A percentile compares a stretch with the other conserved stretches of the same genome.
phyloP scores from a whole-genome alignment of 2,329 filamentous ascomycete species.

The Fusarium neocosmosporiellum region DNA sequence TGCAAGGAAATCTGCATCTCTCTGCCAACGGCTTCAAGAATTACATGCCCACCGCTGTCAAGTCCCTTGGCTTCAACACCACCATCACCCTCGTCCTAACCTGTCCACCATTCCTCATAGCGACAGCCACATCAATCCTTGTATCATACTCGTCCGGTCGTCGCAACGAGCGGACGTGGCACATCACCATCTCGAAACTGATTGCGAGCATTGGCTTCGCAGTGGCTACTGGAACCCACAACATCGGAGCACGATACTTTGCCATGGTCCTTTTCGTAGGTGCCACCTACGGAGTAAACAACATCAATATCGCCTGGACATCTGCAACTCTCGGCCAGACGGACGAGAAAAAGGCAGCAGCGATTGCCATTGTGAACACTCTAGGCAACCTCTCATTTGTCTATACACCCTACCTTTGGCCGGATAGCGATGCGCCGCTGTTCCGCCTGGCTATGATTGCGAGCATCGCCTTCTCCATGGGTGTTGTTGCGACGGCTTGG shows the following conservation, averaged over 20 bases:
- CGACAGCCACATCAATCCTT: not conserved
- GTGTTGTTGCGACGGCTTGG: not conserved
- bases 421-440: not conserved
- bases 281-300: not conserved
- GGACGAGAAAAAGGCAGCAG: not conserved
- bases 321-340: not conserved
- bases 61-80: not conserved
- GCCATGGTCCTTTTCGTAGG: not conserved
- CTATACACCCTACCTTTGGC: not conserved
- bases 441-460: not conserved
- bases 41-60: not conserved
- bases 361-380: not conserved
- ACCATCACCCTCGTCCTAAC: not conserved
- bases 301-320: not conserved
- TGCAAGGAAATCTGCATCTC: not conserved
- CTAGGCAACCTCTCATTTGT: not conserved
- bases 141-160: not conserved
- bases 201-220: not conserved
- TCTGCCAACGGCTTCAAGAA: not conserved
- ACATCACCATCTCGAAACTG: not conserved
- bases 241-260: not conserved
- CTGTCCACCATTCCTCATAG: not conserved
- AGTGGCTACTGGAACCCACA: not conserved
- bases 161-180: not conserved
- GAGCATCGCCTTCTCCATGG: not conserved